Conservation (phyloP, 441 rosid genomes). For the Isatis lusitanica region DNA sequence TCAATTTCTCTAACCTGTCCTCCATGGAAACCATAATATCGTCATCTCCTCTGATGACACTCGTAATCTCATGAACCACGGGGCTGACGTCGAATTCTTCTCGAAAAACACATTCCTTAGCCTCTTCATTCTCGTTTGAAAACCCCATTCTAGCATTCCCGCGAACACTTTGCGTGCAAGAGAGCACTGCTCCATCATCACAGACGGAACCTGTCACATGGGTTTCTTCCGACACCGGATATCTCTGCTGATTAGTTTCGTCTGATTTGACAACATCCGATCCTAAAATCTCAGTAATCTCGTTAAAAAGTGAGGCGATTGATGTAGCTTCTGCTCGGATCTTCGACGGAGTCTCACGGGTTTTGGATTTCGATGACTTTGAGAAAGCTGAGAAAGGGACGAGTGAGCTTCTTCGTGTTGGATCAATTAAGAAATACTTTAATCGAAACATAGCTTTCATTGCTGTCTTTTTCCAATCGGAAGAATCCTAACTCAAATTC, state of each 20-base stretch:
- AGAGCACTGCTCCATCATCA: constrained; percentile 3
- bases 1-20: constrained; percentile 52
- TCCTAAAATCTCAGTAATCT: constrained; percentile 60
- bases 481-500: neutral
- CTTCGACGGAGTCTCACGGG: constrained; percentile 31
- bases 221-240: constrained; percentile 29
- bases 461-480: neutral
- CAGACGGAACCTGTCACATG: neutral
- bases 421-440: constrained; percentile 12
- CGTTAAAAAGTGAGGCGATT: constrained; percentile 50
- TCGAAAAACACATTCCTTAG: constrained; percentile 11
- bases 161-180: constrained; percentile 50
- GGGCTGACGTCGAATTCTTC: constrained; percentile 47
- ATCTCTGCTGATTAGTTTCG: constrained; percentile 32
- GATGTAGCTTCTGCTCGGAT: constrained; percentile 38
- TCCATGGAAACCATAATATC: constrained; percentile 47
- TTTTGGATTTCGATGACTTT: constrained; percentile 41
- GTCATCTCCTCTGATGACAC: constrained; percentile 50
- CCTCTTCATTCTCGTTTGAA: constrained; percentile 19
- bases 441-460: constrained; percentile 37
- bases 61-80: constrained; percentile 52
- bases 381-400: constrained; percentile 41
- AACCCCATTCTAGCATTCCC: constrained; percentile 42
- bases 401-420: constrained; percentile 1
- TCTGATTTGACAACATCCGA: constrained; percentile 36